Percentiles rank a stretch among this genome's conserved stretches.
Evolutionary conservation across 2,329 filamentous ascomycete genomes (phyloP).

Genomic region (Neobulgaria alba): DNA sequence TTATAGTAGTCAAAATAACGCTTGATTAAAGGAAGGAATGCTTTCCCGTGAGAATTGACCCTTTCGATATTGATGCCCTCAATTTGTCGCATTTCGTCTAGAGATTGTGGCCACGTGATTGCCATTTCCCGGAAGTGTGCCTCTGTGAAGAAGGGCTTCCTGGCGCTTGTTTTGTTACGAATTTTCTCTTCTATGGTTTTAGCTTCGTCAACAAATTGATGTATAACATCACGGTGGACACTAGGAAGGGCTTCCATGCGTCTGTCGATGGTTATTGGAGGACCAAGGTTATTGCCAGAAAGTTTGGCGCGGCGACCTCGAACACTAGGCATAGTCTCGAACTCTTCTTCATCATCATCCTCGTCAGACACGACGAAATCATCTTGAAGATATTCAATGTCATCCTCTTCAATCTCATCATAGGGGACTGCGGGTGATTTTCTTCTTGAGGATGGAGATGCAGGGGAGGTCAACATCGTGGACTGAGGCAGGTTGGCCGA

Average conservation of each 20-base stretch:
- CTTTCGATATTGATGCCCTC: conserved; percentile 53
- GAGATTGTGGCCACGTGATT: conserved; percentile 54
- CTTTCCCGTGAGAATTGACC: conserved; percentile 51
- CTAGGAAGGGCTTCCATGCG: conserved; percentile 46
- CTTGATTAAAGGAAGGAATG: conserved; percentile 51
- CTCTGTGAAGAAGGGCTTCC: conserved; percentile 58
- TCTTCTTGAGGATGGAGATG: conserved; percentile 37
- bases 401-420: conserved; percentile 29
- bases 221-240: conserved; percentile 54
- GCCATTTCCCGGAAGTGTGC: conserved; percentile 65
- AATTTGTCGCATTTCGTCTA: conserved; percentile 55
- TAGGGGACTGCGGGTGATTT: conserved; percentile 28
- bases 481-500: conserved; percentile 37
- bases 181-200: conserved; percentile 52
- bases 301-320: conserved; percentile 17
- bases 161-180: conserved; percentile 47
- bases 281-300: conserved; percentile 36
- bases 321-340: conserved; percentile 30
- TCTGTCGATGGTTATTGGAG: conserved; percentile 50
- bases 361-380: conserved; percentile 40
- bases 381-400: conserved; percentile 30
- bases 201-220: conserved; percentile 56
- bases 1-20: conserved; percentile 39
- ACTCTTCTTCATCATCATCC: conserved; percentile 29
- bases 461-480: conserved; percentile 55